These are phyloP conservation scores for Penstemon eatonii DNA, from an alignment of 257 asterid species.

Conservation along the genomic window DNA sequence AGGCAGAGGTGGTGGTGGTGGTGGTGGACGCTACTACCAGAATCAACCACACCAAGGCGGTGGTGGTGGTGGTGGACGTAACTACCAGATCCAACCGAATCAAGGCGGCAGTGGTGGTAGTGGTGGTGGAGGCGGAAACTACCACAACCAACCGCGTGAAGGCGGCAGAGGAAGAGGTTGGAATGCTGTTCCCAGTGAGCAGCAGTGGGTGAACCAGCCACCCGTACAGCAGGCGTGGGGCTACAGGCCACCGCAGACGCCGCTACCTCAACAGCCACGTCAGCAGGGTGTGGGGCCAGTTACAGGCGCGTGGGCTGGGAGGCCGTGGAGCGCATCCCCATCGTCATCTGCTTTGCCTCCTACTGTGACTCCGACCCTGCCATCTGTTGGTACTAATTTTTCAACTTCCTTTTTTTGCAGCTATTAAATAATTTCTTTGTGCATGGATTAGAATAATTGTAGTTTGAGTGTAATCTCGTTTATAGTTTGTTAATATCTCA, in stretches of 20 bases:
- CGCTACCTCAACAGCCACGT: constrained; percentile 18
- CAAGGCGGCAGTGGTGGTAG: constrained; percentile 34
- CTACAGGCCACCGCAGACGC: constrained; percentile 15
- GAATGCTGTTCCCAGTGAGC: constrained; percentile 21
- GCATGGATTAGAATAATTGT: no score
- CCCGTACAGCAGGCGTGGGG: constrained; percentile 2
- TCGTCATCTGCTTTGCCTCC: constrained; percentile 27
- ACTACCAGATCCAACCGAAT: background rate
- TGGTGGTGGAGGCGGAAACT: background rate
- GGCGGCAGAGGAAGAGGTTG: constrained; percentile 19
- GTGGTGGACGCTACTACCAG: background rate
- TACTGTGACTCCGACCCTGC: background rate
- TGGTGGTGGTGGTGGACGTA: background rate
- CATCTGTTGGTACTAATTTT: constrained; percentile 33
- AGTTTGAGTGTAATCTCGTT: no score
- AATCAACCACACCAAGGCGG: background rate
- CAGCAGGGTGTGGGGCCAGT: constrained; percentile 26
- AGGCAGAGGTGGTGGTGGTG: no score
- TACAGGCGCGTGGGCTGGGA: constrained; percentile 24
- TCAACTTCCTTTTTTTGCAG: background rate
- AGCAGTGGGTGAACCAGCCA: constrained; percentile 30
- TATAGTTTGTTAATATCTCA: no score
- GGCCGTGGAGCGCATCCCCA: constrained; percentile 29
- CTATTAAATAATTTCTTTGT: background rate
- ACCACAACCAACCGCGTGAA: constrained; percentile 14